Percentiles rank a stretch among this genome's conserved stretches.
Conservation (phyloP, 2,329 filamentous ascomycete species). For the Sporothrix curviconia region DNA sequence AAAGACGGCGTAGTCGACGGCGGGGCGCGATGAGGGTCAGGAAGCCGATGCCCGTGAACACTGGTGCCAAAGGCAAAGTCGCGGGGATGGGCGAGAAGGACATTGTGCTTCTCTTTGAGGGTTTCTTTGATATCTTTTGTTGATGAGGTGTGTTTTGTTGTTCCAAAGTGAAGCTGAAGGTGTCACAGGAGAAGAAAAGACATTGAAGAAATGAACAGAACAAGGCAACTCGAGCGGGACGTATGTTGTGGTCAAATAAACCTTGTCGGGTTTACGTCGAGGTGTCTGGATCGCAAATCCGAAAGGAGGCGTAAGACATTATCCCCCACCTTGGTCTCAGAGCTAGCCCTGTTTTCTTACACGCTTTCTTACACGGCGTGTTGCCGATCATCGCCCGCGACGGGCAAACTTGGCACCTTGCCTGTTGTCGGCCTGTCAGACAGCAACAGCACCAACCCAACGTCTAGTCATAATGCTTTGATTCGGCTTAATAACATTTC, state of each 20-base stretch:
- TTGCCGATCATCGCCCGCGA: too few species aligned
- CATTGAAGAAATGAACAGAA: not conserved
- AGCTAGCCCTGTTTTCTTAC: not conserved
- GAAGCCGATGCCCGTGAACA: not conserved
- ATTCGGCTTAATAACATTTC: too few species aligned
- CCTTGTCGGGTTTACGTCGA: not conserved
- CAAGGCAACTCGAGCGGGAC: not conserved
- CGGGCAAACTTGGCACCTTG: not conserved
- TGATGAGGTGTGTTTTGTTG: too few species aligned
- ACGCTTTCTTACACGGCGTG: too few species aligned
- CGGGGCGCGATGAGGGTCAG: not conserved
- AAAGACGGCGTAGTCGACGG: constrained; percentile 1
- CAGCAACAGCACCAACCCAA: too few species aligned
- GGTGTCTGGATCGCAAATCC: not conserved
- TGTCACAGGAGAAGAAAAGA: not conserved
- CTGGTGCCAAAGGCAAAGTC: not conserved
- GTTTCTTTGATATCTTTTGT: too few species aligned
- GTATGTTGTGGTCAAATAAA: not conserved
- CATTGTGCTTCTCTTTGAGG: too few species aligned
- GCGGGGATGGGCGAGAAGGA: not conserved
- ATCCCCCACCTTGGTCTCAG: too few species aligned
- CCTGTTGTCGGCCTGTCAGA: too few species aligned
- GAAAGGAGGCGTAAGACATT: too few species aligned
- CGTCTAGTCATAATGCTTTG: too few species aligned
- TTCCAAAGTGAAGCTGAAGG: not conserved